These are phyloP conservation scores for Cordyceps farinosa DNA, from an alignment of 2,329 filamentous ascomycete species.

Conservation along the genomic window DNA sequence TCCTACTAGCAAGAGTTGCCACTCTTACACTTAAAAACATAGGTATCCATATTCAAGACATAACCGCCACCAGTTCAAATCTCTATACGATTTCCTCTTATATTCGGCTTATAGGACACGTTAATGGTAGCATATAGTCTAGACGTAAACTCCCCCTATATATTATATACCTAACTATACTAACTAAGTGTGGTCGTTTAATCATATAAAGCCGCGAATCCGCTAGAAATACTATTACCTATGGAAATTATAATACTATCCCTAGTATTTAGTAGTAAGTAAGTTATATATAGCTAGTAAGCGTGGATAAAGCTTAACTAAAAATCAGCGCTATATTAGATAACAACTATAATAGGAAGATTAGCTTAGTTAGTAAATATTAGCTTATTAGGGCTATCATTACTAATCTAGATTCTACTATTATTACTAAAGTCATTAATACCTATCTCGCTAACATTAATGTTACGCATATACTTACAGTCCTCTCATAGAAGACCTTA, in stretches of 20 bases:
- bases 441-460: conserved; percentile 26
- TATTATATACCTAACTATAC: conserved; percentile 39
- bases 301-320: conserved; percentile 27
- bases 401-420: conserved; percentile 28
- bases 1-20: too few species aligned
- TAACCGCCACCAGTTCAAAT: conserved; percentile 32
- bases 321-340: conserved; percentile 24
- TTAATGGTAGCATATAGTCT: conserved; percentile 35
- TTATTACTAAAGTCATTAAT: conserved; percentile 23
- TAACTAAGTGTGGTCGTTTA: conserved; percentile 27
- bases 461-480: conserved; percentile 27
- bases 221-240: conserved; percentile 34
- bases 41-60: conserved; percentile 37
- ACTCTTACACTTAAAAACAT: too few species aligned
- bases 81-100: conserved; percentile 36
- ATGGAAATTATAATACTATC: conserved; percentile 35
- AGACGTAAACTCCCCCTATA: conserved; percentile 43
- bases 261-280: conserved; percentile 33
- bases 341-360: conserved; percentile 24
- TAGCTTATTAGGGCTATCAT: conserved; percentile 28
- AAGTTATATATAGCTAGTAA: conserved; percentile 30
- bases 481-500: too few species aligned
- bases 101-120: conserved; percentile 41
- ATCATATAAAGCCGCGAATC: conserved; percentile 36
- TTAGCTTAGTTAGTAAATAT: conserved; percentile 27